These are phyloP conservation scores for Paraphaeosphaeria minitans DNA, from an alignment of 2,329 filamentous ascomycete species.

Conservation along the genomic window DNA sequence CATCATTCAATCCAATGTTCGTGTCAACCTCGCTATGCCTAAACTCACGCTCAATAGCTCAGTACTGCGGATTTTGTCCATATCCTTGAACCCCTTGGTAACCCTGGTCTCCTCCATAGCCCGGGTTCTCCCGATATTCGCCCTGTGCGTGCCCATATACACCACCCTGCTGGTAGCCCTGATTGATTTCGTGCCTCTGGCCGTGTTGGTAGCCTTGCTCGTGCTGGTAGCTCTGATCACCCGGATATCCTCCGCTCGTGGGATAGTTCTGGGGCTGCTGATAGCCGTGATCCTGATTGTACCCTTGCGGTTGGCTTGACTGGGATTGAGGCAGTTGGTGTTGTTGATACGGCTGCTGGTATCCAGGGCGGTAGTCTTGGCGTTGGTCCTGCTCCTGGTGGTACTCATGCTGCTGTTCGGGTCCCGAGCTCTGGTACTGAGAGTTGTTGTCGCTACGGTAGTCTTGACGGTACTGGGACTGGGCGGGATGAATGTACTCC, in stretches of 20 bases:
- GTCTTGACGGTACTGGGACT: slow-evolving; percentile 7
- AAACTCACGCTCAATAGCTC: not conserved
- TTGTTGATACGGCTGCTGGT: not conserved
- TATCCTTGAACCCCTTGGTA: slow-evolving; percentile 8
- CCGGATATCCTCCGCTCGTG: not conserved
- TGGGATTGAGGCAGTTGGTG: slow-evolving; percentile 3
- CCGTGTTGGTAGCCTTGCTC: too few species aligned
- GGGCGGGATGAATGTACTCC: slow-evolving; percentile 10
- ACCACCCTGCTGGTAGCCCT: not conserved
- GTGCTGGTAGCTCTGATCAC: slow-evolving; percentile 2
- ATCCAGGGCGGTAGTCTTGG: slow-evolving; percentile 6
- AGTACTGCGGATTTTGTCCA: slow-evolving; percentile 12
- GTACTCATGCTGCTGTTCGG: not conserved
- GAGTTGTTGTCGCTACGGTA: not conserved
- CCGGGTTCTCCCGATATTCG: not conserved
- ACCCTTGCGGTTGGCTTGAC: slow-evolving; percentile 2
- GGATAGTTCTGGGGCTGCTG: slow-evolving; percentile 5
- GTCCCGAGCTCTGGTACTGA: slow-evolving; percentile 8
- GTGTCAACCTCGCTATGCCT: not conserved
- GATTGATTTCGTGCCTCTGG: not conserved
- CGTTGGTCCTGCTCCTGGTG: not conserved
- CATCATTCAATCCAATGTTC: not conserved
- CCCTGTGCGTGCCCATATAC: not conserved
- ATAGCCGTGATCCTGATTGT: slow-evolving; percentile 6
- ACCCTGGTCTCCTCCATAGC: slow-evolving; percentile 6